phyloP scores from a whole-genome alignment of 176 grass and related monocot species.

The Stipa capillata region DNA sequence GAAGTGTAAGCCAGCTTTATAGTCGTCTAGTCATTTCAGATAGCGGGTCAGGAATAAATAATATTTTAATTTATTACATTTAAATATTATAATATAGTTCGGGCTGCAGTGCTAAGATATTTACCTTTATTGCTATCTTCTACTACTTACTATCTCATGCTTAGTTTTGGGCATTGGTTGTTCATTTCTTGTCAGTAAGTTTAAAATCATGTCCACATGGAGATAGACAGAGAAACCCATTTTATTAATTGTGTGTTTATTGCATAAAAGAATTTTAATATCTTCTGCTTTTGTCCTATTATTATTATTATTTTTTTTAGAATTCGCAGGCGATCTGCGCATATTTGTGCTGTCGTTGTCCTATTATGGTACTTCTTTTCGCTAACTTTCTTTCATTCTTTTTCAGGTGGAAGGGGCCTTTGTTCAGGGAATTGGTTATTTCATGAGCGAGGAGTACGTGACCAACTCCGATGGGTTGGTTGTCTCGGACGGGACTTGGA shows the following conservation, averaged over 20 bases:
- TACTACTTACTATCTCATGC: neutral
- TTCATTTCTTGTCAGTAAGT: neutral
- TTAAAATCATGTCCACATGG: neutral
- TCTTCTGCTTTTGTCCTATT: too few species aligned
- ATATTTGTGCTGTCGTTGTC: too few species aligned
- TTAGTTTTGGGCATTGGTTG: neutral
- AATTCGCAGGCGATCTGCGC: too few species aligned
- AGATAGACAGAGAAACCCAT: neutral
- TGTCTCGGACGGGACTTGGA: conserved; percentile 86
- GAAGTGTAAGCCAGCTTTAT: neutral
- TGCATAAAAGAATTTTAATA: too few species aligned
- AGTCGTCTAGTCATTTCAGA: neutral
- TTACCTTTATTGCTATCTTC: neutral
- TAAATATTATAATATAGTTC: neutral
- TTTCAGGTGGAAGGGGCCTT: conserved; percentile 91
- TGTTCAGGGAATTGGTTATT: conserved; percentile 92
- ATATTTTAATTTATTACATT: neutral
- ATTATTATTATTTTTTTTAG: too few species aligned
- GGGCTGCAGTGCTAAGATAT: neutral
- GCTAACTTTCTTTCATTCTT: neutral
- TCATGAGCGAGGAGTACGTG: conserved; percentile 72
- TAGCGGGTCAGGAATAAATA: neutral
- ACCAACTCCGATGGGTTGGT: conserved; percentile 68
- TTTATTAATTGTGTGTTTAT: neutral
- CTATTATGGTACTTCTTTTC: neutral